A percentile compares a stretch with the other conserved stretches of the same genome.
phyloP scores from a whole-genome alignment of 2,329 filamentous ascomycete species.

The Phialophora tarda region DNA sequence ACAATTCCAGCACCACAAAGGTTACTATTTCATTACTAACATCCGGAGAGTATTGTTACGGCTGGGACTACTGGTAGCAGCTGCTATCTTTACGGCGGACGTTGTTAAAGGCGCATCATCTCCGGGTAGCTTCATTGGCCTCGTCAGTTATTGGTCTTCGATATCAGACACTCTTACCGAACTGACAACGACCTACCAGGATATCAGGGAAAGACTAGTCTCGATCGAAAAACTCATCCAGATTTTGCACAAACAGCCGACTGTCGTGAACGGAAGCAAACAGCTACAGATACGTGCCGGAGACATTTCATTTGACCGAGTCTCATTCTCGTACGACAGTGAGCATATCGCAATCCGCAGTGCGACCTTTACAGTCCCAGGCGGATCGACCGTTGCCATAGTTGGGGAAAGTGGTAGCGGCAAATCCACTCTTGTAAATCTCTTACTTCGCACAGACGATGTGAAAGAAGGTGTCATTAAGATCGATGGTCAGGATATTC shows the following conservation, averaged over 20 bases:
- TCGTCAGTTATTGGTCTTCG: no score
- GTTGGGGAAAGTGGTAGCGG: constrained; percentile 95
- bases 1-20: no score
- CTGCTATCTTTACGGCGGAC: no score
- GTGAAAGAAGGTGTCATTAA: constrained; percentile 54
- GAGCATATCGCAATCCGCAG: not conserved
- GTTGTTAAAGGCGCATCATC: no score
- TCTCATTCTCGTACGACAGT: constrained; percentile 40
- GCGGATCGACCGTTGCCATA: constrained; percentile 59
- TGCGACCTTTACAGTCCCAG: constrained; percentile 42
- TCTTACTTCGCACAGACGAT: constrained; percentile 62
- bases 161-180: no score
- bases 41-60: no score
- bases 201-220: no score
- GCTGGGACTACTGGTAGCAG: no score
- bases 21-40: no score
- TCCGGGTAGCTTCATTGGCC: no score
- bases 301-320: constrained; percentile 32
- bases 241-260: constrained; percentile 54
- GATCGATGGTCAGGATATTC: constrained; percentile 63
- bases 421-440: constrained; percentile 97
- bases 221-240: constrained; percentile 58
- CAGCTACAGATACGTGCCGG: not conserved
- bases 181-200: no score
- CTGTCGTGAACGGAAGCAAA: constrained; percentile 46